Base-by-base conservation (phyloP, 805 yeast genomes). In the Cyberlindnera bimundalis region DNA sequence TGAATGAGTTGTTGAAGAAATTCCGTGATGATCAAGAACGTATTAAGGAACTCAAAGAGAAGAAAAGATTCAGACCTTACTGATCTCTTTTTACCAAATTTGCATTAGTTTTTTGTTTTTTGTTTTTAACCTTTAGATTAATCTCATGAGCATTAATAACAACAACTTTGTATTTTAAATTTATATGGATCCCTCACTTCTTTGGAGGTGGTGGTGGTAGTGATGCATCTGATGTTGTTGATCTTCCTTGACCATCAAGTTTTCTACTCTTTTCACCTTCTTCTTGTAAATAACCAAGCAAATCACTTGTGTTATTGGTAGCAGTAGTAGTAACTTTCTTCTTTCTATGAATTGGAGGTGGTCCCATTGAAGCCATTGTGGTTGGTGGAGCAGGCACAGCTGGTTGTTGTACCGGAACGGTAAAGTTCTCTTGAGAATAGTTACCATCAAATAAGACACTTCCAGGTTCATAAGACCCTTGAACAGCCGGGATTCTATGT, bases 21-120 rank as follows among this genome's bases (percentile, higher is more conserved):
- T 93, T 90, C 67, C 88, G 86, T 61, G 80, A 79, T 46, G 99
- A 93, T 64, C 97, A 93, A 67, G 91, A 82, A 53, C 81, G 81
- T 61, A 85, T 93, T 39, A 76, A 75, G 51, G 64, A 73, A 46
- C 79, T 93, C 81, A 86, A 76, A 60, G 89, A 84, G 50, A 83
- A 78, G 70, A 82, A 82, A 60, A 78, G 81, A 58, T 90, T 91
- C 65, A 81, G 80, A 56, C 99, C 98, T 1, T 91, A 87, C 60
- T 84, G 66, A 56, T 16, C 23, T n/a, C 4, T 6, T n/a, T n/a
- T n/a, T n/a, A n/a, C n/a, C n/a, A n/a, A 31, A 20, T 21, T 9
- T 18, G 8, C 16, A 19, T n/a, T n/a, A n/a, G n/a, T n/a, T n/a
- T n/a, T n/a, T n/a, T n/a, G n/a, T n/a, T n/a, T n/a, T n/a, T n/a